These are phyloP conservation scores for Eustoma russellianum DNA, from an alignment of 257 asterid genomes.

Conservation along the genomic window DNA sequence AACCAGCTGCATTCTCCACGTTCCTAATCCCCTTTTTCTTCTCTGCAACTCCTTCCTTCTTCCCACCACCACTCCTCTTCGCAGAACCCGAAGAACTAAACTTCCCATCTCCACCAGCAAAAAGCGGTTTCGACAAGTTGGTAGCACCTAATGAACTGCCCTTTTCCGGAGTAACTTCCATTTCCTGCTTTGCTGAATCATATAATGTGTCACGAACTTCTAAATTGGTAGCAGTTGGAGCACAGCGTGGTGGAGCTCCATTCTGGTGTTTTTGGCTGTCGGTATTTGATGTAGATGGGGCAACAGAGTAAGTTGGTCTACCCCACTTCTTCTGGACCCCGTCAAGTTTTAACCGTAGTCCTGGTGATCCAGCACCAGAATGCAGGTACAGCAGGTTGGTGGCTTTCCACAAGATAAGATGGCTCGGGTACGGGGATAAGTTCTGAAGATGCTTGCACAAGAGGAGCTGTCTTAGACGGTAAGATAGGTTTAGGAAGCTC, in stretches of 20 bases:
- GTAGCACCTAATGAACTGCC: conserved; percentile 68
- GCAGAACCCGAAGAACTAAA: conserved; percentile 14
- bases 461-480: conserved; percentile 40
- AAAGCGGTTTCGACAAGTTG: conserved; percentile 59
- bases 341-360: conserved; percentile 72
- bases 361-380: conserved; percentile 45
- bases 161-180: conserved; percentile 67
- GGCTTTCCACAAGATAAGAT: conserved; percentile 38
- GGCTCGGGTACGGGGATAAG: conserved; percentile 70
- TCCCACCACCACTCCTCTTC: conserved; percentile 14
- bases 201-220: conserved; percentile 35
- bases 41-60: conserved; percentile 21
- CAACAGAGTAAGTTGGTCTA: conserved; percentile 52
- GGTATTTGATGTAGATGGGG: conserved; percentile 48
- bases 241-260: conserved; percentile 39
- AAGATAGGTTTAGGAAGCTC: conserved; percentile 70
- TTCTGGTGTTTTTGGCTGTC: conserved; percentile 36
- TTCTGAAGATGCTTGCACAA: conserved; percentile 37
- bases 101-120: conserved; percentile 25
- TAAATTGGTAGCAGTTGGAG: conserved; percentile 31
- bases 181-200: conserved; percentile 48
- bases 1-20: conserved; percentile 17
- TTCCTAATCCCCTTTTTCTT: conserved; percentile 16
- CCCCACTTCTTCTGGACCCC: conserved; percentile 98
- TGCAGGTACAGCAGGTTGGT: conserved; percentile 27